These are phyloP conservation scores for Melastoma malabathricum DNA, from an alignment of 345 rosid genomes.

Conservation along the genomic window DNA sequence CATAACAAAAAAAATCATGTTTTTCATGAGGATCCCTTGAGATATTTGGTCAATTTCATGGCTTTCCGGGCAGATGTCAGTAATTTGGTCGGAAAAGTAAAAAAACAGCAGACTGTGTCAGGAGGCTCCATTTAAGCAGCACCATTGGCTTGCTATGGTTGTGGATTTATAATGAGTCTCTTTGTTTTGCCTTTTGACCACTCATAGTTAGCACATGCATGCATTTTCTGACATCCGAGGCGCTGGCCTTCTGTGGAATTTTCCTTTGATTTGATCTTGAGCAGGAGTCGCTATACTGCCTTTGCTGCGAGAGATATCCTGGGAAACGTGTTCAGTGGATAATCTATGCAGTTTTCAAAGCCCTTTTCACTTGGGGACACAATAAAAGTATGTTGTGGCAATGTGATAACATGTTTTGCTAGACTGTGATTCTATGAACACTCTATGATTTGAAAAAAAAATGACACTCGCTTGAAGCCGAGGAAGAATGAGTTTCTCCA, in stretches of 20 bases:
- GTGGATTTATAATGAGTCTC: no score
- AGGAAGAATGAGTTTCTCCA: constrained; percentile 1
- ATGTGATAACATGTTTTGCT: neutral
- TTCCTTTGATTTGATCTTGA: constrained; percentile 3
- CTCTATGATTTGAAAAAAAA: neutral
- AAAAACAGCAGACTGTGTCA: no score
- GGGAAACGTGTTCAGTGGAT: constrained; percentile 87
- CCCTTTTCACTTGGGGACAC: constrained; percentile 95
- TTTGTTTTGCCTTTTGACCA: no score
- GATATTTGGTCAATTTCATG: constrained; percentile 67
- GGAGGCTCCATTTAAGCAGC: no score
- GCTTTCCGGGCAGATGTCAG: constrained; percentile 79
- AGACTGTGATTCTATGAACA: neutral
- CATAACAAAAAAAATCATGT: neutral
- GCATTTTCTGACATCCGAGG: no score
- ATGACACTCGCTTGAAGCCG: neutral
- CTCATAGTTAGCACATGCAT: no score
- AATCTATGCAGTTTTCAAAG: constrained; percentile 70
- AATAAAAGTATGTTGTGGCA: constrained; percentile 49
- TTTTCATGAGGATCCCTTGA: constrained; percentile 73
- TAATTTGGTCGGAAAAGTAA: constrained; percentile 47
- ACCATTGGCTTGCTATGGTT: no score
- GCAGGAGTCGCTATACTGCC: constrained; percentile 97
- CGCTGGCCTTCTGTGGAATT: no score
- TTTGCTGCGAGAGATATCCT: constrained; percentile 87